Evolutionary conservation across 106 monocot species (phyloP).

Genomic region (Amphibolis antarctica): DNA sequence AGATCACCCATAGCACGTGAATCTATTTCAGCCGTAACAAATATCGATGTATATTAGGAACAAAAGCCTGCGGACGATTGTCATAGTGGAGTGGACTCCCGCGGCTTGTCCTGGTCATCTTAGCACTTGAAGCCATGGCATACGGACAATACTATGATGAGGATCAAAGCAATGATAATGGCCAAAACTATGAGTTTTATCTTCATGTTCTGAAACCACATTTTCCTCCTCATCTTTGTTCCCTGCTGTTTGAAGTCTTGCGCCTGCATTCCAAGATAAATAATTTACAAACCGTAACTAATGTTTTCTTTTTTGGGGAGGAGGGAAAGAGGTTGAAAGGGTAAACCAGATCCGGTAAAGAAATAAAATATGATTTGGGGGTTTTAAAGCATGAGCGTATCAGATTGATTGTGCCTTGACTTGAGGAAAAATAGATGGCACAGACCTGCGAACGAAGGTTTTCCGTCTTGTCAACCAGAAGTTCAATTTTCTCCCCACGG

Average conservation of each 20-base stretch:
- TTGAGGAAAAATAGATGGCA: neutral
- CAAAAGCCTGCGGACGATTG: neutral
- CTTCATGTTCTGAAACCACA: constrained; percentile 73
- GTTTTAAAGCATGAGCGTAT: neutral
- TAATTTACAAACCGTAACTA: neutral
- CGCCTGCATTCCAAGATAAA: constrained; percentile 19
- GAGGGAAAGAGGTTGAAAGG: too few relatives aligned
- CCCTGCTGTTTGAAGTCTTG: constrained; percentile 57
- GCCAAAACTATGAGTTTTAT: constrained; percentile 53
- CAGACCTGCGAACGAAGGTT: constrained; percentile 44
- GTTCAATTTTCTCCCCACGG: constrained; percentile 52
- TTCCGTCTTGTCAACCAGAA: constrained; percentile 56
- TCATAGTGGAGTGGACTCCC: neutral
- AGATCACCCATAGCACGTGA: neutral
- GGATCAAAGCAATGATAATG: constrained; percentile 51
- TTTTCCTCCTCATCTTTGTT: constrained; percentile 51
- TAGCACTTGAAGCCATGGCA: constrained; percentile 61
- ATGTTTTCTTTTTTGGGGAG: neutral
- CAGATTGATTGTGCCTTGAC: neutral
- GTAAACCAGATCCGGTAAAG: neutral
- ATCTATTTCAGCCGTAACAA: neutral
- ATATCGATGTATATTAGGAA: neutral
- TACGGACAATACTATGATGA: constrained; percentile 49
- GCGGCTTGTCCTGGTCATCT: neutral
- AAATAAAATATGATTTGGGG: neutral